Evolutionary conservation across 148 eudicot genomes (phyloP), one percentile per base, ranked within the genome.

Genomic region (Rhododendron ferrugineum): DNA sequence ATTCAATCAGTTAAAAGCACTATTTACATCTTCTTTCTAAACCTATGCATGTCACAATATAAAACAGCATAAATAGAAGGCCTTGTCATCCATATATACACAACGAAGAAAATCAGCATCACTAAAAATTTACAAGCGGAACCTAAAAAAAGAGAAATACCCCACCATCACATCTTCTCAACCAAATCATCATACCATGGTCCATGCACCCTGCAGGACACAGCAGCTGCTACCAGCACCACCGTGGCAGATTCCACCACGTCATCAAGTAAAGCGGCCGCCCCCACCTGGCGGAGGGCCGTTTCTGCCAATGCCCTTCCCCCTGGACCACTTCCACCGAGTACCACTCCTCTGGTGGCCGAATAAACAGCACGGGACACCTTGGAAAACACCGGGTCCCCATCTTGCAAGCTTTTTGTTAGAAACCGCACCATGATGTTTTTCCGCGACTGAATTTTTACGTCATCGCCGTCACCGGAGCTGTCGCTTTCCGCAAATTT

Each of bases 371-470:
- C 92, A 44, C 85, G 89, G 32, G 94, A 89, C 52, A 92, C 93
- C 62, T 86, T 82, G 11, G 49, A 49, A 85, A 92, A 92, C 26
- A 92, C 85, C 3, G 92, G 76, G 46, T 92, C 94, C 52, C 85
- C 93, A 44, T 88, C 92, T 90, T 92, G 93, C 82, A 92, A 87
- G 86, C 91, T 92, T 77, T 89, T 92, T 40, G 79, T 72, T 62
- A 92, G 40, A 89, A 90, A 87, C 36, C 92, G 87, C 0, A 84
- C 89, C 90, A 90, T 89, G 1, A 92, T 85, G 16, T 87, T 83
- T 86, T 88, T 88, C 79, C 85, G 81, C 1, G 91, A 82, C 58
- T 88, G 82, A 6, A 82, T 44, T 73, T 90, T 90, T 40, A 5
- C 6, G 0, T 10, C 11, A 47, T 84, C 92, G 16, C 52, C 30